phyloP scores from a whole-genome alignment of 441 rosid genomes.

The Corymbia citriodora region DNA sequence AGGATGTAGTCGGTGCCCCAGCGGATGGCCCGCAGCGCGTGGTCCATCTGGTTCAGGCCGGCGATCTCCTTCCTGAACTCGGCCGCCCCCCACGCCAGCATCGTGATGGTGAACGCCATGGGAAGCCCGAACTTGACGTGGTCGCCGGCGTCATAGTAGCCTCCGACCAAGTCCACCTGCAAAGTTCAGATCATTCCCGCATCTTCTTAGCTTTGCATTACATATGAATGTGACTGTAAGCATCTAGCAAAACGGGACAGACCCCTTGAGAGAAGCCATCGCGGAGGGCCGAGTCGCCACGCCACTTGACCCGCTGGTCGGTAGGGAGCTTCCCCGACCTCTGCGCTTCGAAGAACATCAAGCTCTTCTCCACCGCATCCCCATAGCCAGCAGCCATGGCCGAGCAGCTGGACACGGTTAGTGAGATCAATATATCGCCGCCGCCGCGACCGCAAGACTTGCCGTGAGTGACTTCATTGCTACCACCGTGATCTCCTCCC shows the following conservation, averaged over 20 bases:
- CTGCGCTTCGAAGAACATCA: slow-evolving; percentile 77
- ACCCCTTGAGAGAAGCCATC: slow-evolving; percentile 79
- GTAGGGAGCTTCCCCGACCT: slow-evolving; percentile 67
- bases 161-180: slow-evolving; percentile 84
- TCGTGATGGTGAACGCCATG: slow-evolving; percentile 72
- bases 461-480: not conserved
- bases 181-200: not conserved
- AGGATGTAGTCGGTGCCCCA: slow-evolving; percentile 90
- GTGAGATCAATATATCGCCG: not conserved
- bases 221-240: not conserved
- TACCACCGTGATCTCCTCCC: not conserved
- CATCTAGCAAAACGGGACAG: not conserved
- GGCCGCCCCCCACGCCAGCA: slow-evolving; percentile 79
- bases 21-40: slow-evolving; percentile 50
- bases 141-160: slow-evolving; percentile 92
- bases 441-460: not conserved
- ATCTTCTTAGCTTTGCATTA: not conserved
- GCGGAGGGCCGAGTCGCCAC: slow-evolving; percentile 59
- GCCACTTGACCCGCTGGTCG: slow-evolving; percentile 63
- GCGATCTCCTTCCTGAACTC: slow-evolving; percentile 58
- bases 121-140: slow-evolving; percentile 93
- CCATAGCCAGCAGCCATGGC: slow-evolving; percentile 34
- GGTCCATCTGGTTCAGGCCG: slow-evolving; percentile 50
- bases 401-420: not conserved
- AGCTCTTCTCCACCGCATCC: slow-evolving; percentile 66